Base-by-base conservation (phyloP, 164 flowering plant species). In the Magnolia changhungtana region DNA sequence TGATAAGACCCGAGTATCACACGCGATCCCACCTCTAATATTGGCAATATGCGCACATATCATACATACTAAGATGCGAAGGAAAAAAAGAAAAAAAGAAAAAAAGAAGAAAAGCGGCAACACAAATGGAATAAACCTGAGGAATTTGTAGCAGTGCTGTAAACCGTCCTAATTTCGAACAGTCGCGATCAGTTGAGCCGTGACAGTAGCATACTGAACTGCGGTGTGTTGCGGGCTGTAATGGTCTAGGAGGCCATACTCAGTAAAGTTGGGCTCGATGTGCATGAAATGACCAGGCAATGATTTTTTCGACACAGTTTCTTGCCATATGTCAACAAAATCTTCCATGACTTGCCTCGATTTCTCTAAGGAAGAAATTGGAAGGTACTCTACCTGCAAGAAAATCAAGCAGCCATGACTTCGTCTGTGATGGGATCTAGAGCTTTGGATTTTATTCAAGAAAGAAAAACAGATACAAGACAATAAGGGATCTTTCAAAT, bases 261-360 rank as follows among this genome's bases (percentile, higher is more conserved):
- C 96, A 5, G 85, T 63, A 75, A 92, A 94, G 76, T 87, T 89
- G 66, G 95, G 88, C 82, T 91, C 98, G 19, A 83, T 84, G 75
- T 88, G 95, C 82, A 84, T 83, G 76, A 96, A 94, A 73, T 89
- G 93, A 73, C 99, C 98, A 13, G 96, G 97, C 76, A 96, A 83
- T 61, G 96, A 87, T 80, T 90, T 88, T 79, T 89, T 91, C 1
- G 91, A 86, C 59, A 96, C 75, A 16, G 85, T 86, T 75, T 94
- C 97, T 76, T 87, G 88, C 96, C 92, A 94, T 77, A 94, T 84
- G 49, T 92, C 90, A 14, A 88, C 37, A 75, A 96, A 93, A 49
- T 90, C 97, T 55, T 85, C 96, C 92, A 94, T 86, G 59, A 94
- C 76, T 77, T 81, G 87, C 79, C 86, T 86, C 31, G 90, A 80